A percentile compares a stretch with the other conserved stretches of the same genome.
phyloP scores from a whole-genome alignment of 192 early-diverging fungal species.

The Umbelopsis sp. region DNA sequence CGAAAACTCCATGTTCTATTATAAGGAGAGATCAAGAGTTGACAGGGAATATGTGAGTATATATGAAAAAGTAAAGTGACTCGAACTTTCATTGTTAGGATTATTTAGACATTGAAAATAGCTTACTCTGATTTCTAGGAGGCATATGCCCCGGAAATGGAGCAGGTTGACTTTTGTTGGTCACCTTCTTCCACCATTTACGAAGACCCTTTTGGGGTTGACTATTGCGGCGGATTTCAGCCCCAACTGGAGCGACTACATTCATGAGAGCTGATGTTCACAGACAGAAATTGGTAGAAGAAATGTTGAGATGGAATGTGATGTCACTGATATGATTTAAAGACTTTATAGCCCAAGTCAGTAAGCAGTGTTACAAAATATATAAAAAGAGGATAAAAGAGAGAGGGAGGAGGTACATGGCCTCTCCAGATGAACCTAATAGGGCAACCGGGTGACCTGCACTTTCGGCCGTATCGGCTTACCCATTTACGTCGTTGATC shows the following conservation, averaged over 20 bases:
- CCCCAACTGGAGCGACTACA: neutral
- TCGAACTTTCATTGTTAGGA: neutral
- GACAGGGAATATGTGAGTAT: neutral
- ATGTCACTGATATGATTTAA: neutral
- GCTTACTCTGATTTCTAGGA: conserved; percentile 18
- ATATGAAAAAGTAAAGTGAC: neutral
- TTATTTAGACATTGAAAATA: conserved; percentile 19
- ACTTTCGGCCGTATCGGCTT: neutral
- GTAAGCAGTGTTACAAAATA: neutral
- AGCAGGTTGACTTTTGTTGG: conserved; percentile 19
- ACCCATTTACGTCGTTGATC: neutral
- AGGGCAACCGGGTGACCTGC: conserved; percentile 5
- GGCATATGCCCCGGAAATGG: conserved; percentile 13
- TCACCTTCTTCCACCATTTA: conserved; percentile 9
- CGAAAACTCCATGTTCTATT: conserved; percentile 28
- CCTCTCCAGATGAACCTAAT: neutral
- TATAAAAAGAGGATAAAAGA: neutral
- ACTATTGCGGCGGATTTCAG: neutral
- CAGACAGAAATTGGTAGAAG: neutral
- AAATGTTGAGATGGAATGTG: too few species aligned
- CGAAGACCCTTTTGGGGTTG: neutral
- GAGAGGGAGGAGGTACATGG: neutral
- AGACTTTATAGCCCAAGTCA: neutral
- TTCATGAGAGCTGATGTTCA: neutral
- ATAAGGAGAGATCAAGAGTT: neutral